Evolutionary conservation across 1,139 yeast species (phyloP).

Genomic region (Magnusiomyces tetraspermus): DNA sequence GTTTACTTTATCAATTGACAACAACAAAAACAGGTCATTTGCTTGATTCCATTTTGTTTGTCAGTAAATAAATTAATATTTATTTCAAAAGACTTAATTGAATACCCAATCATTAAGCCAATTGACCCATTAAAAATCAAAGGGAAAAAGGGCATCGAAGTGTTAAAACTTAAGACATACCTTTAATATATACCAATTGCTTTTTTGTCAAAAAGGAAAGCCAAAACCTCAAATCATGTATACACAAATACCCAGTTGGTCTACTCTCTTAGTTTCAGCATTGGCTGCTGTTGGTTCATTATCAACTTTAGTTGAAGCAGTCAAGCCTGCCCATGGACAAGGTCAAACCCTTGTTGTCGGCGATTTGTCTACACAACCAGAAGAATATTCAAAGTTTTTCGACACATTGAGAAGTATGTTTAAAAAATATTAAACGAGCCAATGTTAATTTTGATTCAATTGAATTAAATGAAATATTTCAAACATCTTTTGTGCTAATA

Average conservation of each 20-base stretch:
- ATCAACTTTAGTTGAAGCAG: conserved; percentile 14
- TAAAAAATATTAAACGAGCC: no score
- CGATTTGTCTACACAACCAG: conserved; percentile 20
- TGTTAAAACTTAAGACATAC: no score
- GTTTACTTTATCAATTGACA: no score
- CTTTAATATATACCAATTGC: neutral
- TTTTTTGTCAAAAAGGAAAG: conserved; percentile 34
- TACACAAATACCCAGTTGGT: neutral
- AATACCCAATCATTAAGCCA: no score
- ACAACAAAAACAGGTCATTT: no score
- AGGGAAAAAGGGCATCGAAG: no score
- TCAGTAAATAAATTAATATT: no score
- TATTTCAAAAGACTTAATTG: no score
- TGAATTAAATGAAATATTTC: neutral
- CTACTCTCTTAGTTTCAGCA: conserved; percentile 1
- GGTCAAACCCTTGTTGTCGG: conserved; percentile 22
- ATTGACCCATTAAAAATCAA: no score
- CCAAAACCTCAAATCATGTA: neutral
- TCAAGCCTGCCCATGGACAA: conserved; percentile 19
- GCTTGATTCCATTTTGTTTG: no score
- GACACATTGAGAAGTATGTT: conserved; percentile 1
- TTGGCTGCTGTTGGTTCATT: conserved; percentile 2
- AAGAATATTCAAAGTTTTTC: conserved; percentile 27
- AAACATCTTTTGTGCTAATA: neutral
- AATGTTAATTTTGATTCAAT: no score